Conservation (phyloP, 108 stramenopile species). For the Pseudonitzschia delicatissima region DNA sequence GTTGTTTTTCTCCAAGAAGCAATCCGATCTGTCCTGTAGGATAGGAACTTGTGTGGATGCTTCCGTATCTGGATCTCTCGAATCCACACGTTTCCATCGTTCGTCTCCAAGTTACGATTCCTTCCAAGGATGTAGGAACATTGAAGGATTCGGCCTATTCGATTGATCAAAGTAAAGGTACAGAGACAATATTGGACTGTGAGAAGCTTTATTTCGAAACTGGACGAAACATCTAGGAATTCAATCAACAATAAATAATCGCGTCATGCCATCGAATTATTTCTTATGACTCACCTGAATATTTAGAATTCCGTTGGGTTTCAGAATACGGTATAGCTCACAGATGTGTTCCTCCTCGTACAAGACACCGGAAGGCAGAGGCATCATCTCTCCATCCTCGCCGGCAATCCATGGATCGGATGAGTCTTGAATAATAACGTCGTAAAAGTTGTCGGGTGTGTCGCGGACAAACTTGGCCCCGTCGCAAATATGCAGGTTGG, state of each 20-base stretch:
- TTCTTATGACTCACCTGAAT: slow-evolving; percentile 29
- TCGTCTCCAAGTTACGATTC: slow-evolving; percentile 57
- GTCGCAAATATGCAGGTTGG: slow-evolving; percentile 59
- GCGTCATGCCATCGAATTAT: background rate
- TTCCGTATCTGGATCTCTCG: slow-evolving; percentile 59
- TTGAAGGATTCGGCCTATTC: slow-evolving; percentile 72
- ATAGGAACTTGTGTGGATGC: slow-evolving; percentile 60
- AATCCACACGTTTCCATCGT: slow-evolving; percentile 57
- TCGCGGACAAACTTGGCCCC: slow-evolving; percentile 66
- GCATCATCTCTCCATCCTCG: slow-evolving; percentile 48
- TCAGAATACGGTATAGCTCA: slow-evolving; percentile 44
- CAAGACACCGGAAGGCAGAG: slow-evolving; percentile 60
- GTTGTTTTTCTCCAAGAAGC: slow-evolving; percentile 55
- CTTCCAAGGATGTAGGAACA: slow-evolving; percentile 63
- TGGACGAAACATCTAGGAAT: background rate
- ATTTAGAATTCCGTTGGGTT: slow-evolving; percentile 59
- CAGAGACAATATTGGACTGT: slow-evolving; percentile 1
- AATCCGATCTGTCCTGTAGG: slow-evolving; percentile 85
- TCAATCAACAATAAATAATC: background rate
- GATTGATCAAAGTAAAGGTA: background rate
- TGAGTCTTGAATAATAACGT: slow-evolving; percentile 82
- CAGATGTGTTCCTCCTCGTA: slow-evolving; percentile 63
- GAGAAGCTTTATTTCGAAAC: no score
- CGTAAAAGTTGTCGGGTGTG: slow-evolving; percentile 42
- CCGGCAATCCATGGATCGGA: slow-evolving; percentile 65